A percentile compares a stretch with the other conserved stretches of the same genome.
phyloP scores from a whole-genome alignment of 768 basidiomycete species.

The Phanerochaete carnosa region DNA sequence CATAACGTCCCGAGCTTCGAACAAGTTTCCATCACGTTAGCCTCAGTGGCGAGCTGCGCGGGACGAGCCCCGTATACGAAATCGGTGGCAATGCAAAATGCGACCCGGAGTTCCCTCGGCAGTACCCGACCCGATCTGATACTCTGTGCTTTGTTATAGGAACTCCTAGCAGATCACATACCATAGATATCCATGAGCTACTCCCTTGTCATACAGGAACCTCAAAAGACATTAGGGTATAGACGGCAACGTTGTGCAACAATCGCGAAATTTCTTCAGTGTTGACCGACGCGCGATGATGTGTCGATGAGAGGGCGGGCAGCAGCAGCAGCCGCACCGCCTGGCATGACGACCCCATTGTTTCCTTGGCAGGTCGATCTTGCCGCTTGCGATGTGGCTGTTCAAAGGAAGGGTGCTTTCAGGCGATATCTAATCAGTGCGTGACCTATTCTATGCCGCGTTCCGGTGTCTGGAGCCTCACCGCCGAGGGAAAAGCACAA shows the following conservation, averaged over 20 bases:
- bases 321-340: not conserved
- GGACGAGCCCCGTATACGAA: not conserved
- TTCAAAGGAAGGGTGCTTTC: not conserved
- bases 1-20: not conserved
- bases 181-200: too few relatives aligned
- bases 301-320: not conserved
- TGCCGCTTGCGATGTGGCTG: too few relatives aligned
- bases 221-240: too few relatives aligned
- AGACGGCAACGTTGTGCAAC: not conserved
- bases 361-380: not conserved
- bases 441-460: not conserved
- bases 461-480: not conserved
- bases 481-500: not conserved
- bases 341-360: not conserved
- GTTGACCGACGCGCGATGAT: not conserved
- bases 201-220: too few relatives aligned
- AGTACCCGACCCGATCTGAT: too few relatives aligned
- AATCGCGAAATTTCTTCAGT: not conserved
- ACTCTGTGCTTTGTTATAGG: too few relatives aligned
- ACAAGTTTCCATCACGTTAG: not conserved
- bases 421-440: not conserved
- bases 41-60: not conserved
- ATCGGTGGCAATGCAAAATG: not conserved
- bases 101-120: not conserved
- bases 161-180: too few relatives aligned